Percentiles rank a stretch among this genome's conserved stretches.
These are phyloP conservation scores for Tillandsia fasciculata DNA, from an alignment of 176 grass and related monocot genomes.

Conservation along the genomic window DNA sequence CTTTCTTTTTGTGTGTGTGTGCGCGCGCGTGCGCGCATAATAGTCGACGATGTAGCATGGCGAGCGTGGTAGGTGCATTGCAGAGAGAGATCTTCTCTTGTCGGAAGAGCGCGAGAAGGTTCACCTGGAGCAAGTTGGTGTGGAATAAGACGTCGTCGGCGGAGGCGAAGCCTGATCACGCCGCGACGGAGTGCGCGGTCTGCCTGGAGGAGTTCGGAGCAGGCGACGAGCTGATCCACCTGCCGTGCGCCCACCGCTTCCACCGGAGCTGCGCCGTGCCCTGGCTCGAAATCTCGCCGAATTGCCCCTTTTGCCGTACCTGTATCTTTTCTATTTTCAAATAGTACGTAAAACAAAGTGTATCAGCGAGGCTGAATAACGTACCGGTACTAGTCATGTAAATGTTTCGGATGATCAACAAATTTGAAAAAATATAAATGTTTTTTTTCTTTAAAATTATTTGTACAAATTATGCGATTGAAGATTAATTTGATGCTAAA, in stretches of 20 bases:
- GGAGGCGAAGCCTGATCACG: neutral
- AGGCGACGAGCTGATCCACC: conserved; percentile 6
- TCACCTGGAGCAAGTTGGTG: conserved; percentile 11
- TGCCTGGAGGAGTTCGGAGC: conserved; percentile 18
- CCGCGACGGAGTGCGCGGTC: conserved; percentile 4
- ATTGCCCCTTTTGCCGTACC: conserved; percentile 9
- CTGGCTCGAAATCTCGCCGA: conserved; percentile 9
- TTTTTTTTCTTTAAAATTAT: too few species aligned
- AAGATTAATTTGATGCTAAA: too few species aligned
- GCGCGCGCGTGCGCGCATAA: too few species aligned
- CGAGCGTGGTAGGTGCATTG: neutral
- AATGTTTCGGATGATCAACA: too few species aligned
- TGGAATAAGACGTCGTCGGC: conserved; percentile 1
- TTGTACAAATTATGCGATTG: too few species aligned
- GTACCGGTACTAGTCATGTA: too few species aligned
- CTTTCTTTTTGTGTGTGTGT: too few species aligned
- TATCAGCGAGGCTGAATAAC: too few species aligned
- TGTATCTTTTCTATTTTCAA: neutral
- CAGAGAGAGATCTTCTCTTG: conserved; percentile 6
- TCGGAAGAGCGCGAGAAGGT: conserved; percentile 5
- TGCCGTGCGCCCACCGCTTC: conserved; percentile 13
- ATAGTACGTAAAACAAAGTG: too few species aligned
- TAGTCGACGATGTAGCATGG: neutral
- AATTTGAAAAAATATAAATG: too few species aligned
- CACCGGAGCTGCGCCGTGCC: conserved; percentile 11